phyloP scores from a whole-genome alignment of 73 alveolate genomes.

The Stentor coeruleus region DNA sequence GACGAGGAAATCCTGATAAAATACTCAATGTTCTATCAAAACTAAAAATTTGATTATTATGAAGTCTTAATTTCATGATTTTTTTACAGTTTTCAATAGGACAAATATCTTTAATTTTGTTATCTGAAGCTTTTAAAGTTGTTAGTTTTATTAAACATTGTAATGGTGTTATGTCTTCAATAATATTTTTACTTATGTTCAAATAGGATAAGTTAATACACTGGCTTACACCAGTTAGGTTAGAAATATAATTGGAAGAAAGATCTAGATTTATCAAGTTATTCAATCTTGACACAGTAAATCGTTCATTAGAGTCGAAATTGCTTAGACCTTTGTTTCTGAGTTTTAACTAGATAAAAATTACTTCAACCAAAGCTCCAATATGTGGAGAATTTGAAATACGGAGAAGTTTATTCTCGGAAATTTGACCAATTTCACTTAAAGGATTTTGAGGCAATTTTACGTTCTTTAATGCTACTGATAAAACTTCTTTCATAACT shows the following conservation, averaged over 20 bases:
- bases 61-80: background rate
- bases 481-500: background rate
- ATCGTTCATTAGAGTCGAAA: background rate
- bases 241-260: background rate
- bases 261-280: background rate
- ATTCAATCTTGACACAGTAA: background rate
- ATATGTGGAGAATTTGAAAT: background rate
- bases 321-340: background rate
- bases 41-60: background rate
- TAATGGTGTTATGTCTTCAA: background rate
- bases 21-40: background rate
- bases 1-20: background rate
- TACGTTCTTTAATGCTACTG: background rate
- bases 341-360: too few species aligned
- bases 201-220: background rate
- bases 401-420: background rate
- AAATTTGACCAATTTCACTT: background rate
- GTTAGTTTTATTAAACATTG: background rate
- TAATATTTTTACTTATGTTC: background rate
- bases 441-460: constrained; percentile 4
- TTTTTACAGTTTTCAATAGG: background rate
- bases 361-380: background rate
- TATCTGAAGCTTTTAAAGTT: background rate
- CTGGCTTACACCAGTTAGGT: constrained; percentile 3
- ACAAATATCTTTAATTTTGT: background rate